Percentiles rank a stretch among this genome's conserved stretches.
phyloP scores from a whole-genome alignment of 1,284 basidiomycete species.

The Trametes versicolor region DNA sequence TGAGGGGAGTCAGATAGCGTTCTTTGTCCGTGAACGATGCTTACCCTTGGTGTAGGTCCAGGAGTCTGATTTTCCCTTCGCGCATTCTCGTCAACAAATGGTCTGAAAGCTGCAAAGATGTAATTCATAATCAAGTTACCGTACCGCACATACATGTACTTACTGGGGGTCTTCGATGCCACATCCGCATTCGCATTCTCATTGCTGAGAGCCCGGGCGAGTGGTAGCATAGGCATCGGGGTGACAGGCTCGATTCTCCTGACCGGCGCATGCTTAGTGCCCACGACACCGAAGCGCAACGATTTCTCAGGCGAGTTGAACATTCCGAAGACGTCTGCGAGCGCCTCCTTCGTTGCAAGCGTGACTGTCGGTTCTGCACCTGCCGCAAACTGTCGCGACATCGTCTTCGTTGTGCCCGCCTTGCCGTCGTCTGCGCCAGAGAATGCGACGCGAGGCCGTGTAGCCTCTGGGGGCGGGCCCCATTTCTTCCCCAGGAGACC shows the following conservation, averaged over 20 bases:
- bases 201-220: conserved; percentile 35
- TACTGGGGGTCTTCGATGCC: conserved; percentile 50
- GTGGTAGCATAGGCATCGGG: conserved; percentile 44
- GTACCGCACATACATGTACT: conserved; percentile 15
- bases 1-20: conserved; percentile 14
- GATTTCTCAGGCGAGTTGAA: conserved; percentile 91
- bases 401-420: conserved; percentile 49
- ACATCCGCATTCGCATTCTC: conserved; percentile 49
- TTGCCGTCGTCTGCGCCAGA: conserved; percentile 59
- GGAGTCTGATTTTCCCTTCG: conserved; percentile 59
- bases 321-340: conserved; percentile 94
- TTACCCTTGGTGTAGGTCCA: conserved; percentile 54
- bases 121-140: not conserved
- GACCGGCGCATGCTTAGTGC: conserved; percentile 77
- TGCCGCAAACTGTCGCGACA: conserved; percentile 41
- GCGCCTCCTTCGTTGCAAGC: conserved; percentile 89
- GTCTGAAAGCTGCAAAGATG: conserved; percentile 42
- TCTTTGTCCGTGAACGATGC: not conserved
- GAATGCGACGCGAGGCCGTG: conserved; percentile 58
- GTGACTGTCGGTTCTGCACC: conserved; percentile 72
- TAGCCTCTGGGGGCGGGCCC: conserved; percentile 68
- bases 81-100: conserved; percentile 67
- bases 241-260: conserved; percentile 64
- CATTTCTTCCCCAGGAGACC: conserved; percentile 85
- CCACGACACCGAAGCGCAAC: conserved; percentile 56